A percentile compares a stretch with the other conserved stretches of the same genome.
These are phyloP conservation scores for Apophysomyces variabilis DNA, from an alignment of 371 early-diverging fungal genomes.

Conservation along the genomic window DNA sequence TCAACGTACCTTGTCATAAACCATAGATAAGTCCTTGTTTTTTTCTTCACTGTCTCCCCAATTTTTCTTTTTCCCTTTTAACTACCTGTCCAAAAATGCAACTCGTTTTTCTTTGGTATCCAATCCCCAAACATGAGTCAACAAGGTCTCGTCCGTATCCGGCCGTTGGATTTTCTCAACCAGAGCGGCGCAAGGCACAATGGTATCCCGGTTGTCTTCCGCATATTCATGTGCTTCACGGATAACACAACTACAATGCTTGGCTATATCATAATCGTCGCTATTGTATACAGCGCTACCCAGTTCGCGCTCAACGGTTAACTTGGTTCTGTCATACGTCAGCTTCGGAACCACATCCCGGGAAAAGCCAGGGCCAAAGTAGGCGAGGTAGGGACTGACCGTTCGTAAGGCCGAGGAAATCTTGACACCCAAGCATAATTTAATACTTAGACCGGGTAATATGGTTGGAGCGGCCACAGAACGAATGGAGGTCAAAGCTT, in stretches of 20 bases:
- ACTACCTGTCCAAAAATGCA: constrained; percentile 55
- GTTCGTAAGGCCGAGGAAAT: constrained; percentile 77
- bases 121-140: constrained; percentile 58
- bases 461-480: constrained; percentile 61
- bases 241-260: constrained; percentile 72
- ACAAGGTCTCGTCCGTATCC: constrained; percentile 52
- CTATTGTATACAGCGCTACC: constrained; percentile 58
- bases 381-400: constrained; percentile 71
- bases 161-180: constrained; percentile 61
- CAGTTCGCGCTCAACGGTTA: constrained; percentile 61
- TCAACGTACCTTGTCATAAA: constrained; percentile 37
- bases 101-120: constrained; percentile 59
- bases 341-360: constrained; percentile 50
- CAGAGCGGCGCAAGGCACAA: constrained; percentile 70
- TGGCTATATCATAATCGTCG: constrained; percentile 66
- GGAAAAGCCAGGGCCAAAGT: constrained; percentile 68
- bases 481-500: constrained; percentile 70
- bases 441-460: constrained; percentile 51
- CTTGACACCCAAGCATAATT: constrained; percentile 72
- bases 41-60: too few relatives aligned
- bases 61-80: background rate
- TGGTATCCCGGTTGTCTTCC: constrained; percentile 50
- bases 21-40: too few relatives aligned
- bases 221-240: constrained; percentile 59
- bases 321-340: constrained; percentile 48